Base-by-base conservation (phyloP, 1,284 basidiomycete species). In the Coniferiporia weirii region DNA sequence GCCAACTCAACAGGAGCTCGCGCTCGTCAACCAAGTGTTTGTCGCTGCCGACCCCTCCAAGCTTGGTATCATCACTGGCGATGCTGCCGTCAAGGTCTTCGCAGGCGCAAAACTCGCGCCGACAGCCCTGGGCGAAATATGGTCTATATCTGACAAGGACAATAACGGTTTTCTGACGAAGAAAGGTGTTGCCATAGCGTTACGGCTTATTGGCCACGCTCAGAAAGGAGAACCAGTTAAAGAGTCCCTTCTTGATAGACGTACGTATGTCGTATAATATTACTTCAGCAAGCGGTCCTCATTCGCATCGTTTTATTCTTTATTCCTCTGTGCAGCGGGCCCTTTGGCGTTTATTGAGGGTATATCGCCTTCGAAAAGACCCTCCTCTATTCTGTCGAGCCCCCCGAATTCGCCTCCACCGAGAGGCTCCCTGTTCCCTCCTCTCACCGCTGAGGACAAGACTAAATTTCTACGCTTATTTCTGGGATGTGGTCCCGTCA, bases 161-260 rank as follows among this genome's bases (percentile, higher is more conserved):
- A 95, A 97, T 77, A 91, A 91, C 63, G 95, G 95, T 3, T 94
- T 89, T 74, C 80, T 99, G 58, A 89, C 93, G 13, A 84, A 82
- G 64, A 93, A 91, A 66, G 90, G 89, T 44, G 90, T 94, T 69
- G 87, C 91, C 48, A 80, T 91, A 62, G 95, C 93, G 8, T 79
- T 97, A 27, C 82, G 97, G 57, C 79, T 99, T 48, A 94, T 99
- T 65, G 94, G 90, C 1, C 93, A 93, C 80, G 89, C 94, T 2
- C 97, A 99, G 77, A 86, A 87, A 63, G 93, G 95, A 57, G 87
- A 92, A 68, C 79, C 79, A 64, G 72, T 91, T 46, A 79, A 81
- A 6, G 76, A 80, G 51, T 79, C 82, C 34, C 71, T 89, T 49
- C 72, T 89, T 61, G 76, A 76, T 65, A 85, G 84, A 78, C 79